Evolutionary conservation across 805 yeast genomes (phyloP).

Genomic region (Pichia heedii): DNA sequence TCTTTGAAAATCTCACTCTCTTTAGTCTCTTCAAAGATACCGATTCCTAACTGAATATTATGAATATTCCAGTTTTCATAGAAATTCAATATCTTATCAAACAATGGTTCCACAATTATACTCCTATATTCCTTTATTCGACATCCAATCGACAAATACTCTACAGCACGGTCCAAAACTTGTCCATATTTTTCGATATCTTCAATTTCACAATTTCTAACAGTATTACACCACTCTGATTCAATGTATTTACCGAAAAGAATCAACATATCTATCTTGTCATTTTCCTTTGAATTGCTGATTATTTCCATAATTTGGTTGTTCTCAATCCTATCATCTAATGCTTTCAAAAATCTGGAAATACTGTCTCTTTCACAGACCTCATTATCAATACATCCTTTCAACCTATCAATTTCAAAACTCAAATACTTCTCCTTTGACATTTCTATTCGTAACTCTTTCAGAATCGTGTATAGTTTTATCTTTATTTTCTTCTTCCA

Average conservation of each 20-base stretch:
- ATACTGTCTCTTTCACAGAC: no score
- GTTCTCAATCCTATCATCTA: no score
- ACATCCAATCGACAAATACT: background rate
- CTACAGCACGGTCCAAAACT: no score
- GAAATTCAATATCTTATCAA: conserved; percentile 1
- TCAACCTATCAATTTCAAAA: conserved; percentile 9
- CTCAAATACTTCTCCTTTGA: conserved; percentile 10
- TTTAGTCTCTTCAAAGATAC: conserved; percentile 27
- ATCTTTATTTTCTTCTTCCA: conserved; percentile 11
- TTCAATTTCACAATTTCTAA: no score
- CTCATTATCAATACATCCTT: background rate
- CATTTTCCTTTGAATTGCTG: no score
- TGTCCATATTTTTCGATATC: no score
- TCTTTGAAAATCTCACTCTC: conserved; percentile 1
- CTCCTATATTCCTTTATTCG: conserved; percentile 1
- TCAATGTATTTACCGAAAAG: no score
- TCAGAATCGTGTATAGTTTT: conserved; percentile 12
- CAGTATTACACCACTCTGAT: no score
- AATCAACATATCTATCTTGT: no score
- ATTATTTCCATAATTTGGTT: no score
- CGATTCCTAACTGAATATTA: conserved; percentile 4
- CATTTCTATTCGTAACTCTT: conserved; percentile 4
- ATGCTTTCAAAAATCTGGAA: no score
- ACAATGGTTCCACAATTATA: conserved; percentile 5
- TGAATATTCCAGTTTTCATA: conserved; percentile 4